Base-by-base conservation (phyloP, 495 filamentous ascomycete species). In the Penicillium egyptiacum region DNA sequence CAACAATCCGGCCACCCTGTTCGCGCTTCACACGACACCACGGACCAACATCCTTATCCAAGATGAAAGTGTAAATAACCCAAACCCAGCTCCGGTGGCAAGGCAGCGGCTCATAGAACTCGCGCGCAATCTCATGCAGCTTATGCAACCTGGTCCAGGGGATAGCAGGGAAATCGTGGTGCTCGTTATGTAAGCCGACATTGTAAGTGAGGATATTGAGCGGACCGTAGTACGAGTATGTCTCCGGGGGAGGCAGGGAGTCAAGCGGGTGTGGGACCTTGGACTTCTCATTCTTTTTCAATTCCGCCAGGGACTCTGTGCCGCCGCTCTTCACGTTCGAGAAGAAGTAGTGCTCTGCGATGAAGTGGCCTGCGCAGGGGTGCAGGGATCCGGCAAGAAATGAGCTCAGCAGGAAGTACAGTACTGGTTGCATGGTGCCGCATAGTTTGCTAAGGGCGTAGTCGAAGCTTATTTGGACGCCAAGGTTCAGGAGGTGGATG, bases 281-380 rank as follows among this genome's bases (percentile, higher is more conserved):
- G 41, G 64, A 58, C 56, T 70, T 60, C 28, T 63, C 39, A 11
- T 60, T 59, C 41, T 50, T 64, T 51, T 75, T 76, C 40, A 68
- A 62, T 20, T 77, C 66, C 5, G 64, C 63, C 17, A 79, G 65
- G 0, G 88, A 86, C 61, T 88, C 75, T 16, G 81, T 81, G 20
- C 84, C 84, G 23, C 78, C 75, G 1, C 78, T 68, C 11, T 81
- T 74, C 16, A 84, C 79, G 28, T 86, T 83, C 44, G 88, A 86
- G 73, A 98, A 97, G 59, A 99, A 91, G 80, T 99, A 99, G 81
- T 99, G 95, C 75, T 99, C 95, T 56, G 94, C 92, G 73, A 98
- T 98, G 80, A 99, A 99, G 73, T 99, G 95, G 14, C 90, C 95
- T 0, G 95, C 95, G 50, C 91, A 93, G 6, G 95, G 95, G 73